Conservation (phyloP, 345 rosid genomes). For the Linum tenue region DNA sequence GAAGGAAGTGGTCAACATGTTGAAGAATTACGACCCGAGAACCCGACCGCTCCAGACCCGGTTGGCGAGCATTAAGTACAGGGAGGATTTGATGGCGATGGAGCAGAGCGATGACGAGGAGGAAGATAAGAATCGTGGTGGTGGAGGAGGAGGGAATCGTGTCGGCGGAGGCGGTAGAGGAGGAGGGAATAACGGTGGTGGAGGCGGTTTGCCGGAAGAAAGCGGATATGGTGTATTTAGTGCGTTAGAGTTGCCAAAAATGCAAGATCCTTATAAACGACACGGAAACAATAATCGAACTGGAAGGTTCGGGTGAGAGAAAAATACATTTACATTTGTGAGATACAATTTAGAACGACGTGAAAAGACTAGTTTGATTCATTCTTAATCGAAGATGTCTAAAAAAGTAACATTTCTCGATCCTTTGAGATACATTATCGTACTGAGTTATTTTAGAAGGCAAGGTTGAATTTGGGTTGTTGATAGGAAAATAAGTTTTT, state of each 20-base stretch:
- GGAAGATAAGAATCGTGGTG: neutral
- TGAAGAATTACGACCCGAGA: constrained; percentile 46
- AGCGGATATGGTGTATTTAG: constrained; percentile 46
- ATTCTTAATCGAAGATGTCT: too few species aligned
- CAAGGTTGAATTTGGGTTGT: too few species aligned
- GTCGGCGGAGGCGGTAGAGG: neutral
- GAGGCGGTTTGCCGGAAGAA: constrained; percentile 16
- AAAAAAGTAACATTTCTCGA: too few species aligned
- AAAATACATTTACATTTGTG: too few species aligned
- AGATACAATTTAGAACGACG: too few species aligned
- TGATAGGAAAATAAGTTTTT: too few species aligned
- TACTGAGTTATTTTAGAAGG: too few species aligned
- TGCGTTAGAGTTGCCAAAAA: constrained; percentile 33
- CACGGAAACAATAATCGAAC: constrained; percentile 12
- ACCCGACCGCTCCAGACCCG: constrained; percentile 28
- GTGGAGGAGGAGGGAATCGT: neutral
- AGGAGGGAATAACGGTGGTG: neutral
- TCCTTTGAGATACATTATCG: neutral
- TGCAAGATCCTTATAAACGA: constrained; percentile 30
- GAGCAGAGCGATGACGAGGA: constrained; percentile 35
- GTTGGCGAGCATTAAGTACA: constrained; percentile 38
- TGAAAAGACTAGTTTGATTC: too few species aligned
- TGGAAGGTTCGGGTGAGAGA: neutral
- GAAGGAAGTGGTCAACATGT: constrained; percentile 60
- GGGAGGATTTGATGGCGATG: constrained; percentile 37